phyloP scores from a whole-genome alignment of 1,139 yeast species.

The Chernovozyma sophiae-reginae region DNA sequence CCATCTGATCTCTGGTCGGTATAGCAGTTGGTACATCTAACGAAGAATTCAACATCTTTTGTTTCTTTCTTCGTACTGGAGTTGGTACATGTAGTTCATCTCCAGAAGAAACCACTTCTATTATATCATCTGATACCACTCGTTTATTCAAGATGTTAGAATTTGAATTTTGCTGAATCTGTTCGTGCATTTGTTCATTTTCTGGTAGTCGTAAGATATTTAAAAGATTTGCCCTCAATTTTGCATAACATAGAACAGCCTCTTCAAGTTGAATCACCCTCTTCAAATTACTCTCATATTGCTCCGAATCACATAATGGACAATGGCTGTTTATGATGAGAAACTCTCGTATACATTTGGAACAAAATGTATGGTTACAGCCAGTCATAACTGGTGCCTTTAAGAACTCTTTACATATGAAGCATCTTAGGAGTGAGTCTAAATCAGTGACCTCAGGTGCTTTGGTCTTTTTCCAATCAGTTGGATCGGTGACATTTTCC shows the following conservation, averaged over 20 bases:
- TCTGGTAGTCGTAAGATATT: conserved; percentile 10
- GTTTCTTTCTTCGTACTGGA: conserved; percentile 8
- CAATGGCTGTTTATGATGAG: conserved; percentile 59
- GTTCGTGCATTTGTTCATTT: background rate
- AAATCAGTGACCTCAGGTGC: conserved; percentile 57
- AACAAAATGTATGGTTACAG: conserved; percentile 90
- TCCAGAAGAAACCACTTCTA: conserved; percentile 18
- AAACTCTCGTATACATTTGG: conserved; percentile 78
- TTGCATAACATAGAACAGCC: conserved; percentile 52
- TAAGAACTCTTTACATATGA: conserved; percentile 84
- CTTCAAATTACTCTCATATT: conserved; percentile 66
- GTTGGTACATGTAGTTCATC: conserved; percentile 2
- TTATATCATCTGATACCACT: conserved; percentile 11
- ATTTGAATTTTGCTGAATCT: too few relatives aligned
- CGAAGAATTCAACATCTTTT: conserved; percentile 2
- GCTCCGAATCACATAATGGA: conserved; percentile 74
- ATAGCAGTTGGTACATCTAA: conserved; percentile 5
- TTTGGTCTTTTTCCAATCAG: conserved; percentile 57
- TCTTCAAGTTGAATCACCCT: conserved; percentile 74
- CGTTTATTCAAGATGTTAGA: too few relatives aligned
- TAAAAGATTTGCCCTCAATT: conserved; percentile 38
- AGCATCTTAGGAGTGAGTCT: conserved; percentile 76
- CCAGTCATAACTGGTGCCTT: conserved; percentile 80
- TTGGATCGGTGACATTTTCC: conserved; percentile 53
- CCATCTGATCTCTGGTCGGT: conserved; percentile 24